Evolutionary conservation across 768 basidiomycete species (phyloP), one percentile per base, ranked within the genome.

Genomic region (Dictyophora rubrovolvata): DNA sequence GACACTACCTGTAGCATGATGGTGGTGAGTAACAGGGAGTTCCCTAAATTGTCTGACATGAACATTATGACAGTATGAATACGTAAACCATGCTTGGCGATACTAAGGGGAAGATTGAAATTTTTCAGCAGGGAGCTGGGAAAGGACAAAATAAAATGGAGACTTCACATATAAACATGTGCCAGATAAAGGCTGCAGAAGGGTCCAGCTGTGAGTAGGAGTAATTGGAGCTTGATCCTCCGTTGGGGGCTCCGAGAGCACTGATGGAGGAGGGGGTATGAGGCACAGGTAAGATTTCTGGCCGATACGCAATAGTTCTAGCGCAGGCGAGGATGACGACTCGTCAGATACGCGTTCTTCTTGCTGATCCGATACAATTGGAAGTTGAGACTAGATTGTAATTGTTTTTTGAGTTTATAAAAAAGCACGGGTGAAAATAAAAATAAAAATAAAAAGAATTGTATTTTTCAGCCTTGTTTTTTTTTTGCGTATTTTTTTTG

Each of bases 1-100:
- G 4, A 42, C n/a, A 48, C 76, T 74, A 84, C 88, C 87, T 71
- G 85, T 73, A 63, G 79, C 76, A 64, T 83, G 81, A 64, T 83
- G 81, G 53, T 82, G 75, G 63, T 84, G 85, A 56, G 80, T 70
- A 68, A 82, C 83, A 64, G 75, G 68, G 60, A 87, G 75, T 70
- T 93, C 93, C 72, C 88, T 88, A 78, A 98, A 99, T 73, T 99
- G 96, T 60, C 94, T 86, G 62, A 98, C 92, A 73, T 96, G 86
- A 54, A 84, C 80, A 71, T 93, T 89, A 74, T 99, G 93, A 75
- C 95, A 93, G 71, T 89, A 96, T 53, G 91, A 86, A 73, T 98
- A 98, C 37, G 93, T 98, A 76, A 97, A 98, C 93, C 93, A 96
- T 42, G 86, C 83, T 76, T 92, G 89, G 65, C 83, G 83, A 69